Evolutionary conservation across 768 basidiomycete species (phyloP).

Genomic region (Hygrocybe punicea): DNA sequence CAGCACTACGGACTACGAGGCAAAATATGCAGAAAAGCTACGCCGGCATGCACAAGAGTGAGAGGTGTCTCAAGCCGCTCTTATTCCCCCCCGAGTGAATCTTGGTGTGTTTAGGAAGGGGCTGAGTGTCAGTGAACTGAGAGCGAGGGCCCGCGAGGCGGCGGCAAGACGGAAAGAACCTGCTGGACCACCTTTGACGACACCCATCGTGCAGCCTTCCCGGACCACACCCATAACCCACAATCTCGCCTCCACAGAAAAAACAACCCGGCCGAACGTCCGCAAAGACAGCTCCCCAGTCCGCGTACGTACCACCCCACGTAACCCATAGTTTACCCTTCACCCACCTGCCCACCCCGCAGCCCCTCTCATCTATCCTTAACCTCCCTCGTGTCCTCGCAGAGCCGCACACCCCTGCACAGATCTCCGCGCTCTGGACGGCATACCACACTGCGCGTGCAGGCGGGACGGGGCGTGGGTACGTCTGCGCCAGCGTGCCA

Average conservation of each 20-base stretch:
- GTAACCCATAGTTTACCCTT: no score
- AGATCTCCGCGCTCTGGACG: conserved; percentile 83
- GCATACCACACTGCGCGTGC: conserved; percentile 81
- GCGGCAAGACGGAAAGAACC: conserved; percentile 20
- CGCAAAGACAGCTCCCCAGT: conserved; percentile 68
- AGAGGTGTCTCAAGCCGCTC: conserved; percentile 19
- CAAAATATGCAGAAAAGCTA: conserved; percentile 70
- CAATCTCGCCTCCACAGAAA: conserved; percentile 3
- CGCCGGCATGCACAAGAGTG: conserved; percentile 62
- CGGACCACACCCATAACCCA: conserved; percentile 12
- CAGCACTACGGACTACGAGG: conserved; percentile 26
- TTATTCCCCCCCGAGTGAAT: conserved; percentile 18
- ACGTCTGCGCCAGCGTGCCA: conserved; percentile 80
- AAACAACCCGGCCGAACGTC: conserved; percentile 9
- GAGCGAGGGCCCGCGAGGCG: conserved; percentile 30
- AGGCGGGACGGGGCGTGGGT: conserved; percentile 79
- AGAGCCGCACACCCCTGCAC: conserved; percentile 64
- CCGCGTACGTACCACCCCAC: conserved; percentile 58
- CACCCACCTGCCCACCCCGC: conserved; percentile 8
- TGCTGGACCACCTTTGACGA: conserved; percentile 7
- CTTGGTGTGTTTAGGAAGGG: conserved; percentile 39
- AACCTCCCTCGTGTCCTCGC: conserved; percentile 68
- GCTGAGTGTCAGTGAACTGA: conserved; percentile 39
- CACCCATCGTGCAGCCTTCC: conserved; percentile 9
- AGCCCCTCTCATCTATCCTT: conserved; percentile 82